A percentile compares a stretch with the other conserved stretches of the same genome.
phyloP scores from a whole-genome alignment of 345 rosid species.

The Populus nigra region DNA sequence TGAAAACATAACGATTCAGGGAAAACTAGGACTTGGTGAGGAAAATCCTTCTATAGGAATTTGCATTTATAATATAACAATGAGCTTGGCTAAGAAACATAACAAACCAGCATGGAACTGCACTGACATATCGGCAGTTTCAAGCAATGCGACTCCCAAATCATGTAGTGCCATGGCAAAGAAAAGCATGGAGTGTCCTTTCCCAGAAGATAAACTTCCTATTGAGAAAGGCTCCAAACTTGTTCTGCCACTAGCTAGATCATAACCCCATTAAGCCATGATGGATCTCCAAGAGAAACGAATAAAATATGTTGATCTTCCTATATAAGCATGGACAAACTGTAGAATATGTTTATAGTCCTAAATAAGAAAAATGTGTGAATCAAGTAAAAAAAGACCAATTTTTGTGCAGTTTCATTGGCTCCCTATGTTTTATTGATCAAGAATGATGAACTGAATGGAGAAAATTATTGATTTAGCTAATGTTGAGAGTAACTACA shows the following conservation, averaged over 20 bases:
- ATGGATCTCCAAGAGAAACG: not conserved
- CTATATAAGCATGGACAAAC: not conserved
- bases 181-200: conserved; percentile 46
- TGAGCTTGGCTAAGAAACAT: conserved; percentile 38
- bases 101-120: conserved; percentile 67
- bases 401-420: not conserved
- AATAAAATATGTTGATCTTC: not conserved
- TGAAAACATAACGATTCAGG: conserved; percentile 53
- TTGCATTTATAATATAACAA: conserved; percentile 62
- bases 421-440: not conserved
- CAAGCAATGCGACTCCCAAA: conserved; percentile 51
- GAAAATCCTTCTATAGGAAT: conserved; percentile 54
- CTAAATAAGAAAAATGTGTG: not conserved
- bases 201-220: conserved; percentile 55
- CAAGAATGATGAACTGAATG: not conserved
- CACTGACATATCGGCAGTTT: conserved; percentile 50
- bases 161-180: conserved; percentile 52
- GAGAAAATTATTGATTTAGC: not conserved
- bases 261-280: not conserved
- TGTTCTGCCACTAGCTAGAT: conserved; percentile 27
- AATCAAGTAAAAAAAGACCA: not conserved
- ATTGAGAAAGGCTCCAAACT: conserved; percentile 49
- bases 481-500: not conserved
- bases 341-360: not conserved
- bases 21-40: conserved; percentile 44